phyloP scores from a whole-genome alignment of 192 early-diverging fungal genomes.

The Linnemannia zychae region DNA sequence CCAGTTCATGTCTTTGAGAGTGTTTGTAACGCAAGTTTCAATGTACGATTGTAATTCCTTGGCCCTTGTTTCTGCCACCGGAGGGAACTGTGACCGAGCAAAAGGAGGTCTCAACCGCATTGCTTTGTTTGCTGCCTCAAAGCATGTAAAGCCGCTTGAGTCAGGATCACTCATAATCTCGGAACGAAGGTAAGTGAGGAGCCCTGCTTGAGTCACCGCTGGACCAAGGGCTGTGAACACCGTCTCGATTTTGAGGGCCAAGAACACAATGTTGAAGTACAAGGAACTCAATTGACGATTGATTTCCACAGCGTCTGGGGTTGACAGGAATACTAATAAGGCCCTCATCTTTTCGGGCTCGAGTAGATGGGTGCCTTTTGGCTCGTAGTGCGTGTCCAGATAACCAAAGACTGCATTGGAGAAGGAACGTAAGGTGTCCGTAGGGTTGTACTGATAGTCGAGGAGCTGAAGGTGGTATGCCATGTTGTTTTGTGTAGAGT shows the following conservation, averaged over 20 bases:
- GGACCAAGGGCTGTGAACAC: slow-evolving; percentile 32
- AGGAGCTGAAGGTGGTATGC: slow-evolving; percentile 27
- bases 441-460: slow-evolving; percentile 39
- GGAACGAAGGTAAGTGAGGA: slow-evolving; percentile 32
- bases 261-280: not conserved
- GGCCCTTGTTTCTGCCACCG: slow-evolving; percentile 21
- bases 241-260: slow-evolving; percentile 35
- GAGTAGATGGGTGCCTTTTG: slow-evolving; percentile 26
- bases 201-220: slow-evolving; percentile 28
- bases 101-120: slow-evolving; percentile 28
- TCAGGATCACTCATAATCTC: slow-evolving; percentile 42
- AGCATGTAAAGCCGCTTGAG: slow-evolving; percentile 6
- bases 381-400: slow-evolving; percentile 36
- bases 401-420: slow-evolving; percentile 29
- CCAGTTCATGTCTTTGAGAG: slow-evolving; percentile 24
- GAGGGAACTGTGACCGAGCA: slow-evolving; percentile 36
- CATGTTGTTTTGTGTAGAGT: slow-evolving; percentile 21
- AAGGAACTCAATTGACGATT: slow-evolving; percentile 14
- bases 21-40: not conserved
- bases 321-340: slow-evolving; percentile 12
- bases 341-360: slow-evolving; percentile 39
- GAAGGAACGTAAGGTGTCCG: slow-evolving; percentile 32
- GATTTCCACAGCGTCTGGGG: not conserved
- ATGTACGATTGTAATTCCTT: slow-evolving; percentile 21
- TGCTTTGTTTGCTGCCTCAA: slow-evolving; percentile 18